Conservation (phyloP, 2,329 filamentous ascomycete genomes). For the Pyricularia grisea region DNA sequence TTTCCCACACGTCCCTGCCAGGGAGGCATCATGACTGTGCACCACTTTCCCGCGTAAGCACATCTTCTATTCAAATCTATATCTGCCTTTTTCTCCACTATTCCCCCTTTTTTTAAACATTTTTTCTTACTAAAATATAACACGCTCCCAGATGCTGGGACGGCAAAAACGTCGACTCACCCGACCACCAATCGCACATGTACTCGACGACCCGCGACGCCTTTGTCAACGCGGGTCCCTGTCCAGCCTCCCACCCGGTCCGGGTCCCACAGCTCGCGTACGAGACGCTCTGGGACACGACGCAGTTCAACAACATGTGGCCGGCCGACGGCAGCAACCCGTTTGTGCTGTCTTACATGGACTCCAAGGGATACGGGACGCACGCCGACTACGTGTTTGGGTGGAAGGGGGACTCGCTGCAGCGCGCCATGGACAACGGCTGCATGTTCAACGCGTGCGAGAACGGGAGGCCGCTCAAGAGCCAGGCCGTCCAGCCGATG, state of each 20-base stretch:
- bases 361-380: constrained; percentile 17
- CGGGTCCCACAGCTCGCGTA: constrained; percentile 25
- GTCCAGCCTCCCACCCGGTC: constrained; percentile 19
- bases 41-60: constrained; percentile 25
- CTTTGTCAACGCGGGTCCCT: constrained; percentile 15
- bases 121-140: constrained; percentile 13
- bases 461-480: constrained; percentile 20
- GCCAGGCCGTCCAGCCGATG: constrained; percentile 21
- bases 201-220: constrained; percentile 17
- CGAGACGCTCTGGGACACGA: constrained; percentile 35
- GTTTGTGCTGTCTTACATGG: constrained; percentile 18
- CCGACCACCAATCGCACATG: constrained; percentile 33
- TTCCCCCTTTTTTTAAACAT: constrained; percentile 5
- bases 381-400: constrained; percentile 24
- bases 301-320: constrained; percentile 25
- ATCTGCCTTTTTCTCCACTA: background rate
- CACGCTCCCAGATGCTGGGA: constrained; percentile 43
- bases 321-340: constrained; percentile 22
- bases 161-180: constrained; percentile 42
- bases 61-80: background rate
- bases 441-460: constrained; percentile 17
- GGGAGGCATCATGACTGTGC: constrained; percentile 31
- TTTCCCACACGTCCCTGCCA: constrained; percentile 28
- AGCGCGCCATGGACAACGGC: constrained; percentile 19
- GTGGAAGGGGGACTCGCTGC: constrained; percentile 22